Percentiles rank a stretch among this genome's conserved stretches.
Evolutionary conservation across 495 filamentous ascomycete genomes (phyloP).

Genomic region (Aspergillus sclerotiicarbonarius): DNA sequence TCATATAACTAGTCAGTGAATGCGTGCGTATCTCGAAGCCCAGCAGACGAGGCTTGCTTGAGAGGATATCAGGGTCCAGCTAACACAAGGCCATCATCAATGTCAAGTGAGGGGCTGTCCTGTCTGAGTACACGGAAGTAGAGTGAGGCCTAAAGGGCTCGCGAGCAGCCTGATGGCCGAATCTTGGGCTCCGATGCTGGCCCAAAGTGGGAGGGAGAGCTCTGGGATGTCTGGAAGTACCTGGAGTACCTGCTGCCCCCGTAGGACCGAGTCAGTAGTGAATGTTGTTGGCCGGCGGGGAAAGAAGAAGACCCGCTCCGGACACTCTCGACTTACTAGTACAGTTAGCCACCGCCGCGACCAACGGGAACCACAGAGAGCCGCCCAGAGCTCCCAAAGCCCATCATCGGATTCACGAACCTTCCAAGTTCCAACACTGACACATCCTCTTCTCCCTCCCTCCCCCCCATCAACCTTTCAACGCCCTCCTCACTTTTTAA

Average conservation of each 20-base stretch:
- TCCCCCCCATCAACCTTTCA: constrained; percentile 17
- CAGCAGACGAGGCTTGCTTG: too few species aligned
- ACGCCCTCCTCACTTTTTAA: constrained; percentile 8
- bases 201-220: neutral
- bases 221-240: neutral
- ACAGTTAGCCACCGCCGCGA: constrained; percentile 12
- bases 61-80: too few species aligned
- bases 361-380: neutral
- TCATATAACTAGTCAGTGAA: too few species aligned
- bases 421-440: constrained; percentile 24
- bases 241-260: neutral
- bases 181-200: constrained; percentile 2
- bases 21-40: too few species aligned
- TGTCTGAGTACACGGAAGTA: too few species aligned
- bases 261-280: neutral
- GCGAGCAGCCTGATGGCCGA: too few species aligned
- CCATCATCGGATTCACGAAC: constrained; percentile 27
- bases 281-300: constrained; percentile 19
- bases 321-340: constrained; percentile 6
- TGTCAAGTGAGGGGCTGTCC: too few species aligned
- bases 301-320: constrained; percentile 30
- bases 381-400: constrained; percentile 4
- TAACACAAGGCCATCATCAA: too few species aligned
- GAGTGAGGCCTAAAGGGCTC: too few species aligned
- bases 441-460: constrained; percentile 19